Conservation (phyloP, 2,329 filamentous ascomycete species). For the Didymella keratinophila region DNA sequence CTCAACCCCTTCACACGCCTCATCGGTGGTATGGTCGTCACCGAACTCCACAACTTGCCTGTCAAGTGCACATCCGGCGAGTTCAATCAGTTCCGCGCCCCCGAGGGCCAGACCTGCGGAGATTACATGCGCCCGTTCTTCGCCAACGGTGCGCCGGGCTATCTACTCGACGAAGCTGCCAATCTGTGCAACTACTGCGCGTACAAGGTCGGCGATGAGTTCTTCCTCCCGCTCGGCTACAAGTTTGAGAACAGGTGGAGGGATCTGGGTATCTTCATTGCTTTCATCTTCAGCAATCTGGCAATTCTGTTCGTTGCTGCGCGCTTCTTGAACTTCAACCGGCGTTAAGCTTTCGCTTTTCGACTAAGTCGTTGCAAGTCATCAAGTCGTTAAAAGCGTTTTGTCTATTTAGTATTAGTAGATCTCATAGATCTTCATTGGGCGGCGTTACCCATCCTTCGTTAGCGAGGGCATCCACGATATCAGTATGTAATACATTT, state of each 20-base stretch:
- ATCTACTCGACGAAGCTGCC: slow-evolving; percentile 72
- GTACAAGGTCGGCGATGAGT: slow-evolving; percentile 80
- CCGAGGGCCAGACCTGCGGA: slow-evolving; percentile 71
- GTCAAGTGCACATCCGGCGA: slow-evolving; percentile 70
- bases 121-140: slow-evolving; percentile 80
- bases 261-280: slow-evolving; percentile 79
- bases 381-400: slow-evolving; percentile 9
- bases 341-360: slow-evolving; percentile 30
- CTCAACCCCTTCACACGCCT: slow-evolving; percentile 84
- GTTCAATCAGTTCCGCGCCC: slow-evolving; percentile 73
- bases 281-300: slow-evolving; percentile 80
- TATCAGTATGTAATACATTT: slow-evolving; percentile 10
- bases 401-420: slow-evolving; percentile 7
- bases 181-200: slow-evolving; percentile 81
- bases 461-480: neutral
- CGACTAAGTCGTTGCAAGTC: neutral
- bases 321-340: slow-evolving; percentile 59
- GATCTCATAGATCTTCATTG: slow-evolving; percentile 23
- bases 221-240: slow-evolving; percentile 73
- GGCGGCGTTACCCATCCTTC: slow-evolving; percentile 19
- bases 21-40: slow-evolving; percentile 80
- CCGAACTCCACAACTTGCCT: slow-evolving; percentile 71
- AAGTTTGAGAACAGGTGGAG: slow-evolving; percentile 76
- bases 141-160: slow-evolving; percentile 71
- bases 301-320: slow-evolving; percentile 67